Conservation (phyloP, 495 filamentous ascomycete species). For the Podospora fimiseda region DNA sequence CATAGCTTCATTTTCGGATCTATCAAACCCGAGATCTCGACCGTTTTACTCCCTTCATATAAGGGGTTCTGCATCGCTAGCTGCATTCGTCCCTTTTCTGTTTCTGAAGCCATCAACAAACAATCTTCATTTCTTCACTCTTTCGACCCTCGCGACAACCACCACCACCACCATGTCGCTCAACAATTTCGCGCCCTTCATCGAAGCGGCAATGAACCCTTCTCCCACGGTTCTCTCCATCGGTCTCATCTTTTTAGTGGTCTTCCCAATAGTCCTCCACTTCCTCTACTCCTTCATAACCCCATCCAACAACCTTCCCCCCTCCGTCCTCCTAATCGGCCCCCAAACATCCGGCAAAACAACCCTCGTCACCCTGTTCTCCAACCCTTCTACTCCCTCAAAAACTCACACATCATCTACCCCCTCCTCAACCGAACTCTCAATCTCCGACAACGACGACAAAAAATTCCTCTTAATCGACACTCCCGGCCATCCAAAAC, state of each 20-base stretch:
- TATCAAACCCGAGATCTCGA: not conserved
- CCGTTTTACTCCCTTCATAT: not conserved
- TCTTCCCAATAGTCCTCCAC: slow-evolving; percentile 74
- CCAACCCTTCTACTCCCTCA: slow-evolving; percentile 1
- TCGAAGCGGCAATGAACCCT: slow-evolving; percentile 46
- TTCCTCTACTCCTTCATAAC: slow-evolving; percentile 60
- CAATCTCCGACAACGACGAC: slow-evolving; percentile 54
- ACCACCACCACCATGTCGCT: slow-evolving; percentile 13
- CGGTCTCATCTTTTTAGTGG: slow-evolving; percentile 61
- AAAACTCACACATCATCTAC: slow-evolving; percentile 67
- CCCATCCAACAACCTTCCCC: slow-evolving; percentile 59
- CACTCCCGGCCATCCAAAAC: slow-evolving; percentile 92
- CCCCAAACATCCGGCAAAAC: slow-evolving; percentile 87
- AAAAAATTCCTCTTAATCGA: slow-evolving; percentile 73
- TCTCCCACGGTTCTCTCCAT: slow-evolving; percentile 52
- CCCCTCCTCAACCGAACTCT: slow-evolving; percentile 64
- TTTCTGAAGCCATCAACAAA: not conserved
- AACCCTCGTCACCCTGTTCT: slow-evolving; percentile 64
- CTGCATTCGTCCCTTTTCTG: not conserved
- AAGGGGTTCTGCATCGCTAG: no score
- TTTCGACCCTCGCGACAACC: not conserved
- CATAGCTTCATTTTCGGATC: slow-evolving; percentile 6
- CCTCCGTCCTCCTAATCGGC: slow-evolving; percentile 79
- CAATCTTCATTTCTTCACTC: not conserved
- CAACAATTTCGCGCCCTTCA: slow-evolving; percentile 23